A percentile compares a stretch with the other conserved stretches of the same genome.
Conservation (phyloP, 805 yeast species). For the Lipomyces anomalus region DNA sequence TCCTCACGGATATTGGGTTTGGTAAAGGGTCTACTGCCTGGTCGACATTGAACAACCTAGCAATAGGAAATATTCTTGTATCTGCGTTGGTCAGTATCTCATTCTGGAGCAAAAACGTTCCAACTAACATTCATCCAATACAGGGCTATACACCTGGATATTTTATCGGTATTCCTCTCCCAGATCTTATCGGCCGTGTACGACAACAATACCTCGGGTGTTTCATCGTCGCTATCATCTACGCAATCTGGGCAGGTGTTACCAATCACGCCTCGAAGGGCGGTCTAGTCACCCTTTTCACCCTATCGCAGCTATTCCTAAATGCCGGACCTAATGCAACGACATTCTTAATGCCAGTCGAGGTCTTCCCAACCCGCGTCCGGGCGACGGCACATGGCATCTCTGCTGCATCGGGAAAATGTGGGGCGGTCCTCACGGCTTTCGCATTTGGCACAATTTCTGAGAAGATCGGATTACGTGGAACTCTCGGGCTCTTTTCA, state of each 20-base stretch:
- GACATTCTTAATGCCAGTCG: conserved; percentile 60
- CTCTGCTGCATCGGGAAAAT: conserved; percentile 60
- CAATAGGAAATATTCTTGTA: conserved; percentile 87
- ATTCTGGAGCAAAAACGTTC: not conserved
- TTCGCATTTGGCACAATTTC: too few species aligned
- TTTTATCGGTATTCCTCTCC: conserved; percentile 72
- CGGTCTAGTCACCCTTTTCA: conserved; percentile 69
- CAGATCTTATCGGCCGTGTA: conserved; percentile 78
- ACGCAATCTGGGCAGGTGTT: conserved; percentile 77
- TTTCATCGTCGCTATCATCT: conserved; percentile 57
- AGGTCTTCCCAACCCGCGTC: conserved; percentile 58
- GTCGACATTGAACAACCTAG: conserved; percentile 60
- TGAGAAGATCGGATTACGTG: too few species aligned
- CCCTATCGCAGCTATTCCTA: conserved; percentile 58
- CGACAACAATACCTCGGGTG: conserved; percentile 75
- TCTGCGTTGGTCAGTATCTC: conserved; percentile 60
- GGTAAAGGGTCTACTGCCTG: conserved; percentile 66
- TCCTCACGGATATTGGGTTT: conserved; percentile 75
- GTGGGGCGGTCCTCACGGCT: conserved; percentile 48
- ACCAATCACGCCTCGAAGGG: conserved; percentile 59
- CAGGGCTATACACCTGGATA: conserved; percentile 79
- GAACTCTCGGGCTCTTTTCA: too few species aligned
- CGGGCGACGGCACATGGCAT: conserved; percentile 65
- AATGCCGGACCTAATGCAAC: conserved; percentile 65
- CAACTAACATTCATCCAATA: not conserved